Base-by-base conservation (phyloP, 371 early-diverging fungal genomes). In the Syncephalastrum contaminatum region DNA sequence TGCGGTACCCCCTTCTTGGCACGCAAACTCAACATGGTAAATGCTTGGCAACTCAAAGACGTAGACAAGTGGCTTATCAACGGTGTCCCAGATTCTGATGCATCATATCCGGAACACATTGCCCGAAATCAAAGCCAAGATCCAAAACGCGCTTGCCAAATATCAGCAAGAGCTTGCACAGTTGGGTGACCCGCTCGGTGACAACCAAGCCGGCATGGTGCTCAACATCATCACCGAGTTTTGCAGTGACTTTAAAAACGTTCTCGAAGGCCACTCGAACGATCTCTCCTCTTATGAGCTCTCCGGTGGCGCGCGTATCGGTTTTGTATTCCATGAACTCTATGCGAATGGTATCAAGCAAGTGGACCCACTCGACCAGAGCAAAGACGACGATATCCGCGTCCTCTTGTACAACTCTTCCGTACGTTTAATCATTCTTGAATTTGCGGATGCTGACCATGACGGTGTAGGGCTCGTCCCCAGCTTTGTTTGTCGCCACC, bases 1-100 rank as follows among this genome's bases (percentile, higher is more conserved):
- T 99, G 99, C 72, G 99, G 99, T 48, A 98, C 99, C 21, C 95
- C 95, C 6, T 99, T 91, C 82, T 73, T 99, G 60, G 94, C 99
- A 4, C 80, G 94, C 49, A 95, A 94, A 68, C 80, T 99, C 8
- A 98, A 97, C 70, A 88, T 90, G 86, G 91, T 93, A 78, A 8
- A 19, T n/a, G 18, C 46, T 18, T 19, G 51, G 36, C 19, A 24
- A n/a, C 24, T 5, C 10, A 6, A 3, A 24, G 8, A 25, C 0
- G 24, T 18, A 5, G 24, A 48, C 49, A 21, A 18, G 21, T 14
- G 27, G 39, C 21, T 19, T 18, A 48, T 15, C 24, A 51, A 7
- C 6, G 36, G 14, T 40, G 20, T 0, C 25, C 36, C 66, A 92
- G 92, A 94, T 98, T 56, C 81, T 99, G 60, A 96, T 96, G 93